These are phyloP conservation scores for Citrullus colocynthis DNA, from an alignment of 306 rosid species.

Conservation along the genomic window DNA sequence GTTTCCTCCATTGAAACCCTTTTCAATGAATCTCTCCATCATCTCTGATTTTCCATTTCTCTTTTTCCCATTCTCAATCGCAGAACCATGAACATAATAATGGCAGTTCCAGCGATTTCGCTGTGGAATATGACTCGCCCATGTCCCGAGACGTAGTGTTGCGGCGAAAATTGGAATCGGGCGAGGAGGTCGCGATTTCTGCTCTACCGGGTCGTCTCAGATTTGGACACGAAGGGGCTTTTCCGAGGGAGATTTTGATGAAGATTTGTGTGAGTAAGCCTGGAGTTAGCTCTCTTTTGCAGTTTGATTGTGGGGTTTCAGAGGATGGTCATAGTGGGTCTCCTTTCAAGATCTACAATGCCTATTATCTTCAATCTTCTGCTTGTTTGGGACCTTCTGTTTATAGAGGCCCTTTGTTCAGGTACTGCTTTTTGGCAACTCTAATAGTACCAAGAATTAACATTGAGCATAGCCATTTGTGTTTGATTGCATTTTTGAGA, in stretches of 20 bases:
- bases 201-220: slow-evolving; percentile 42
- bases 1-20: neutral
- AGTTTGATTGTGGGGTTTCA: slow-evolving; percentile 48
- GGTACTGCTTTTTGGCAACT: slow-evolving; percentile 12
- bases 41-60: neutral
- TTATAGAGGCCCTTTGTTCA: slow-evolving; percentile 30
- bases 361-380: slow-evolving; percentile 34
- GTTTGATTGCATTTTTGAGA: neutral
- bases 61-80: neutral
- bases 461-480: neutral
- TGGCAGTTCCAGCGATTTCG: slow-evolving; percentile 41
- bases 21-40: neutral
- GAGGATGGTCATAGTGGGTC: slow-evolving; percentile 22
- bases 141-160: slow-evolving; percentile 54
- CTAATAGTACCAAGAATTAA: neutral
- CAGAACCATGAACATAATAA: slow-evolving; percentile 20
- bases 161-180: slow-evolving; percentile 36
- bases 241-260: slow-evolving; percentile 46
- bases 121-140: slow-evolving; percentile 42
- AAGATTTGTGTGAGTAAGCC: slow-evolving; percentile 72
- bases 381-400: slow-evolving; percentile 6
- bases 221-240: slow-evolving; percentile 10
- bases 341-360: slow-evolving; percentile 26
- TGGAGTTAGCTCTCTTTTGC: slow-evolving; percentile 42
- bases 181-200: slow-evolving; percentile 68